Conservation (phyloP, 176 grass and related monocot species). For the Carex myosuroides region DNA sequence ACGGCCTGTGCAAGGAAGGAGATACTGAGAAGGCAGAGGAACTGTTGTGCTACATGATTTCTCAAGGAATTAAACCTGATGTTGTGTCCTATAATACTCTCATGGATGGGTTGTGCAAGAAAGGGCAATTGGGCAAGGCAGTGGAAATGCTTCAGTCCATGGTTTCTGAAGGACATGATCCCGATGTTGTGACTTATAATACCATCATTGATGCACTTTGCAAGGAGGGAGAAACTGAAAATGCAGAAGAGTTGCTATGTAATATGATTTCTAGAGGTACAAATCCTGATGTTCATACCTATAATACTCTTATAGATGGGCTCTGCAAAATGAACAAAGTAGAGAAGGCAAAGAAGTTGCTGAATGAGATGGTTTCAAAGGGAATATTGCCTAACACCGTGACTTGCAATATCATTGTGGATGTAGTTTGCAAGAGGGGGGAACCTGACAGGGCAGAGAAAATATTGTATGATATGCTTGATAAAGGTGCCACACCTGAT, state of each 20-base stretch:
- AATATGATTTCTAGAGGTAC: not conserved
- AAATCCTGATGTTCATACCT: not conserved
- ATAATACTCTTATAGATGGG: conserved; percentile 7
- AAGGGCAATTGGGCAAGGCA: too few species aligned
- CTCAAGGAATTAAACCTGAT: too few species aligned
- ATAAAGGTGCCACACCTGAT: not conserved
- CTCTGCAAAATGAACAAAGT: not conserved
- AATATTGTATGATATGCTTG: not conserved
- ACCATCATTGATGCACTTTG: too few species aligned
- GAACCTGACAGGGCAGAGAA: not conserved
- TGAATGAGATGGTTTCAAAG: conserved; percentile 4
- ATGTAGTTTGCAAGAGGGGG: not conserved
- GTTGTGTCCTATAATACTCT: too few species aligned
- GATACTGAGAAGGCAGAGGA: too few species aligned
- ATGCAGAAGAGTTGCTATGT: too few species aligned
- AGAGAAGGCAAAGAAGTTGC: not conserved
- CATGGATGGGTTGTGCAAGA: too few species aligned
- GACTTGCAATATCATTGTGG: not conserved
- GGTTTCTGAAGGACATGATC: too few species aligned
- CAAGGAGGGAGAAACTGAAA: too few species aligned
- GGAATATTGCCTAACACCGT: not conserved
- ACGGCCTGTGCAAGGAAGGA: conserved; percentile 25
- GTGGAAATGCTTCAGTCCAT: too few species aligned
- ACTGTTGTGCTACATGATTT: too few species aligned
- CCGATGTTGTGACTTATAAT: too few species aligned